Evolutionary conservation across 805 yeast species (phyloP).

Genomic region (Wickerhamiella cacticola): DNA sequence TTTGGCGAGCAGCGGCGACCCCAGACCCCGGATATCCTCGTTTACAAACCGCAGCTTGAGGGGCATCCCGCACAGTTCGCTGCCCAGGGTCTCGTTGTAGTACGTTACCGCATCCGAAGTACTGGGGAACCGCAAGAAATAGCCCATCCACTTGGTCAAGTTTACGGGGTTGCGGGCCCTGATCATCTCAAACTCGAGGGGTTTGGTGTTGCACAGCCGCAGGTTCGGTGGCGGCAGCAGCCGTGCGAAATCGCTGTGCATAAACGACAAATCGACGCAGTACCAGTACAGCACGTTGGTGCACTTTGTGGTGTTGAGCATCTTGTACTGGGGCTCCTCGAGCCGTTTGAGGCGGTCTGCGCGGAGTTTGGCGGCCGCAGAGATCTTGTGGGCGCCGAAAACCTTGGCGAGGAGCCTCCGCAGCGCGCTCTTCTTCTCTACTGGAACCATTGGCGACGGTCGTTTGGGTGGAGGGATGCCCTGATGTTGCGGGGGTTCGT

Average conservation of each 20-base stretch:
- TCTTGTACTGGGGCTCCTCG: slow-evolving; percentile 12
- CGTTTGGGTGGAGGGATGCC: slow-evolving; percentile 13
- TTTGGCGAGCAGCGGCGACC: slow-evolving; percentile 23
- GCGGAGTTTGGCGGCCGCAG: slow-evolving; percentile 1
- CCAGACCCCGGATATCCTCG: slow-evolving; percentile 22
- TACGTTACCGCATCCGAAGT: slow-evolving; percentile 41
- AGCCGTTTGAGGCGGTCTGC: slow-evolving; percentile 8
- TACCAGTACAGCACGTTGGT: slow-evolving; percentile 29
- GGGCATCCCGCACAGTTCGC: slow-evolving; percentile 40
- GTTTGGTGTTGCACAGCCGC: slow-evolving; percentile 16
- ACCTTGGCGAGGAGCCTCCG: slow-evolving; percentile 13
- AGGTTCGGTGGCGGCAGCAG: slow-evolving; percentile 23
- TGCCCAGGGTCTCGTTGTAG: slow-evolving; percentile 38
- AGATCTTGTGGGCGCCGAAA: not conserved
- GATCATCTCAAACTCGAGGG: slow-evolving; percentile 32
- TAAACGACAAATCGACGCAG: slow-evolving; percentile 24
- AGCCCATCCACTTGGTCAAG: slow-evolving; percentile 37
- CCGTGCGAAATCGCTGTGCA: slow-evolving; percentile 27
- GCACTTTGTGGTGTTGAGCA: slow-evolving; percentile 19
- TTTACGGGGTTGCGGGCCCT: slow-evolving; percentile 40
- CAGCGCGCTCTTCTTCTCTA: slow-evolving; percentile 6
- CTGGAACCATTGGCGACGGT: slow-evolving; percentile 14
- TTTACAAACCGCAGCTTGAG: slow-evolving; percentile 37
- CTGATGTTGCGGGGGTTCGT: not conserved
- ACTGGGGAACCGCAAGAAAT: slow-evolving; percentile 42